phyloP scores from a whole-genome alignment of 1,284 basidiomycete genomes.

The Fomitiporia mediterranea region DNA sequence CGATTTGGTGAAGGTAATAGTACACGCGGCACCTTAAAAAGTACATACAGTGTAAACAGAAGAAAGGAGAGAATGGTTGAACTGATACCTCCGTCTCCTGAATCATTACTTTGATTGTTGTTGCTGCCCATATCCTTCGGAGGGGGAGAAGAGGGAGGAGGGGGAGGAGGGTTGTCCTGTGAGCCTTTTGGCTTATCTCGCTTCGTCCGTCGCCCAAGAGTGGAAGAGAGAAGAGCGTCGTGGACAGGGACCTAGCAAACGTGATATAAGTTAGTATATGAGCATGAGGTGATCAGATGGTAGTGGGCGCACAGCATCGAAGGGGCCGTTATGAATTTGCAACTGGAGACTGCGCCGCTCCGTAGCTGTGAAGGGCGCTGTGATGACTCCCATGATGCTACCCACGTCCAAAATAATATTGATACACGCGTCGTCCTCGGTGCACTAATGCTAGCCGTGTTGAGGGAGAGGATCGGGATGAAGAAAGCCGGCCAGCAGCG shows the following conservation, averaged over 20 bases:
- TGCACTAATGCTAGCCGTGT: neutral
- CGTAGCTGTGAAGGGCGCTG: neutral
- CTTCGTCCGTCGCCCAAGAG: no score
- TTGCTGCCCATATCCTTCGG: no score
- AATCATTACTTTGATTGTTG: no score
- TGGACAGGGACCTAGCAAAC: neutral
- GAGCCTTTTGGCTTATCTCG: no score
- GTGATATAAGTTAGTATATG: neutral
- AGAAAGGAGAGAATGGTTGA: no score
- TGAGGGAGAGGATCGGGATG: neutral
- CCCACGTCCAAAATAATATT: no score
- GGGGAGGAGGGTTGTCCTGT: no score
- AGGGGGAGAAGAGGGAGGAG: no score
- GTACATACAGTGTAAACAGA: no score
- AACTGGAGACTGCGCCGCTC: neutral
- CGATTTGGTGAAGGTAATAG: no score
- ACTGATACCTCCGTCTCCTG: no score
- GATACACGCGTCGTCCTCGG: neutral
- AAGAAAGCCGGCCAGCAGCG: neutral
- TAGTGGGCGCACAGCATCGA: slow-evolving; percentile 1
- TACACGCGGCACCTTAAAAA: no score
- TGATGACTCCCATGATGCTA: neutral
- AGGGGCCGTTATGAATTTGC: neutral
- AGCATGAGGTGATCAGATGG: neutral
- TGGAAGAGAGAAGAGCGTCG: slow-evolving; percentile 14